Evolutionary conservation across 2,329 filamentous ascomycete genomes (phyloP).

Genomic region (Aureobasidium lini): DNA sequence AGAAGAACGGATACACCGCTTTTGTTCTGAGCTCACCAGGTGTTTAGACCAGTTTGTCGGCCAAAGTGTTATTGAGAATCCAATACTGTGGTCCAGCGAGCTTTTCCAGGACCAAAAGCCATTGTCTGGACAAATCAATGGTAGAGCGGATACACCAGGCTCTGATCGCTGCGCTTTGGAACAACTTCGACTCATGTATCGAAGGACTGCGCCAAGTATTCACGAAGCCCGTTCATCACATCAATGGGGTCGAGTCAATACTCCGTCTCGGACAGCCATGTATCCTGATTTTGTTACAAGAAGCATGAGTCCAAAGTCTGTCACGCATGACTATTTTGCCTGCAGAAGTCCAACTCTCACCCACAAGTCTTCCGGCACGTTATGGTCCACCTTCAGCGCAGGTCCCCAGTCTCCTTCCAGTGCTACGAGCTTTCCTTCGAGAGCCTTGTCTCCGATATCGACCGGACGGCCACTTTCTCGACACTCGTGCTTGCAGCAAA

Average conservation of each 20-base stretch:
- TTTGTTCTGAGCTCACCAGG: conserved; percentile 81
- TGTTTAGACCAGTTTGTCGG: conserved; percentile 81
- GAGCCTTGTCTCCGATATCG: conserved; percentile 14
- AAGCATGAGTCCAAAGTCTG: conserved; percentile 28
- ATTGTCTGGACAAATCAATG: background rate
- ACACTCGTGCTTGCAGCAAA: conserved; percentile 8
- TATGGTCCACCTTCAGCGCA: conserved; percentile 82
- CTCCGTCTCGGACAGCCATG: conserved; percentile 17
- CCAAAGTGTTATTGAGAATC: conserved; percentile 74
- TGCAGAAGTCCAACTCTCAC: conserved; percentile 60
- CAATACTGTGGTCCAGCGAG: conserved; percentile 87
- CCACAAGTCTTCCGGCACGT: conserved; percentile 69
- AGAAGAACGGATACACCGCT: conserved; percentile 89
- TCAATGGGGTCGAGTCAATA: conserved; percentile 19
- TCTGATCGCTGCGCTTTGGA: background rate
- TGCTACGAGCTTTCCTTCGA: conserved; percentile 44
- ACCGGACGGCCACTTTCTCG: conserved; percentile 12
- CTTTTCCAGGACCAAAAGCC: conserved; percentile 53
- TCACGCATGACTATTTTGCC: conserved; percentile 58
- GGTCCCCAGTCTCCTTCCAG: conserved; percentile 57
- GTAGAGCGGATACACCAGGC: background rate
- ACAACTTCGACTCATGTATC: background rate
- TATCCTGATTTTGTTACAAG: conserved; percentile 48
- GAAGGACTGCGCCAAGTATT: background rate
- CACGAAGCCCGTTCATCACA: background rate